phyloP scores from a whole-genome alignment of 78 protist genomes.

The Cavenderia fasciculata region DNA sequence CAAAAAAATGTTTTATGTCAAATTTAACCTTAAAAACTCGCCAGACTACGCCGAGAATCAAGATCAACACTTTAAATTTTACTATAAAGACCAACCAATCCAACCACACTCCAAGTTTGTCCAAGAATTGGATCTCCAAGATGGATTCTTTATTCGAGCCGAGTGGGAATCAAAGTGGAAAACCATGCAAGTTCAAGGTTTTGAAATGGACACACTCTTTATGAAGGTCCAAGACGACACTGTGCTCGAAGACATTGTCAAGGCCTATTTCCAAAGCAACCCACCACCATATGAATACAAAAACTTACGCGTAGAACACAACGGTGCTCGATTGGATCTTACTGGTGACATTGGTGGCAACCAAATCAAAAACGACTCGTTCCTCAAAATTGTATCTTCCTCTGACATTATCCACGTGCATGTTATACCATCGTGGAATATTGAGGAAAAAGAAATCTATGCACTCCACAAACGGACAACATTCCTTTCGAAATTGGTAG shows the following conservation, averaged over 20 bases:
- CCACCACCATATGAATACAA: conserved; percentile 66
- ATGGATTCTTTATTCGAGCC: not conserved
- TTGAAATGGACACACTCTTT: conserved; percentile 20
- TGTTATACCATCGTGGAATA: conserved; percentile 40
- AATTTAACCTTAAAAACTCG: not conserved
- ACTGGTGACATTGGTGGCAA: conserved; percentile 48
- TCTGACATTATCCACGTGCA: conserved; percentile 57
- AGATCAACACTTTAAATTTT: conserved; percentile 15
- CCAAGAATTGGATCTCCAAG: conserved; percentile 3
- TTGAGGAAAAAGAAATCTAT: conserved; percentile 63
- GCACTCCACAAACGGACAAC: conserved; percentile 66
- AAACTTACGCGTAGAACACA: conserved; percentile 37
- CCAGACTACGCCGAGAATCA: conserved; percentile 22
- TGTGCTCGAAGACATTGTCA: conserved; percentile 52
- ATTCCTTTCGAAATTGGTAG: conserved; percentile 46
- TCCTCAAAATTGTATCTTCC: conserved; percentile 36
- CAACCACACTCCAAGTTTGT: not conserved
- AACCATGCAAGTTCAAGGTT: conserved; percentile 68
- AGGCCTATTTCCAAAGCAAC: conserved; percentile 28
- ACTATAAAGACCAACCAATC: not conserved
- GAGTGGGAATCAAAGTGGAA: conserved; percentile 66
- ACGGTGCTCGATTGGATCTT: not conserved
- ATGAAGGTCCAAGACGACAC: conserved; percentile 79
- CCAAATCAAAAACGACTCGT: conserved; percentile 33
- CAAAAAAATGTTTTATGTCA: conserved; percentile 38